A percentile compares a stretch with the other conserved stretches of the same genome.
These are phyloP conservation scores for Prinsepia uniflora DNA, from an alignment of 306 rosid genomes.

Conservation along the genomic window DNA sequence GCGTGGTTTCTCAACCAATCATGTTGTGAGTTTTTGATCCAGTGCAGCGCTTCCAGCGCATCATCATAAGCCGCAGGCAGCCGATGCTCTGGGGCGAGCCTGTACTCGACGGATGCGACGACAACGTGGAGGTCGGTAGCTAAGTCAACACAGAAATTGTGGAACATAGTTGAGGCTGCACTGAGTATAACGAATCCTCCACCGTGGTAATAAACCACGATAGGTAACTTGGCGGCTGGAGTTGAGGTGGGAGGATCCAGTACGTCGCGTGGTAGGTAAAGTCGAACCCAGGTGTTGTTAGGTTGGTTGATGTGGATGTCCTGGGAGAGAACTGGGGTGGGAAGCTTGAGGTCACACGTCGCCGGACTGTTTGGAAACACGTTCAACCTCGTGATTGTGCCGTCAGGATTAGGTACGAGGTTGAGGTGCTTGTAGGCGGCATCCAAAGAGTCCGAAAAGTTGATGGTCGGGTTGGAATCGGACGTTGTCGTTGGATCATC, in stretches of 20 bases:
- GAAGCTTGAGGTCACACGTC: slow-evolving; percentile 29
- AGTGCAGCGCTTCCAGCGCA: slow-evolving; percentile 35
- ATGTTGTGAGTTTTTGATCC: slow-evolving; percentile 23
- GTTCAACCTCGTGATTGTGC: slow-evolving; percentile 34
- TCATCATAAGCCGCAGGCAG: slow-evolving; percentile 45
- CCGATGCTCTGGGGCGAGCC: slow-evolving; percentile 33
- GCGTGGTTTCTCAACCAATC: slow-evolving; percentile 39
- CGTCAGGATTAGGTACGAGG: slow-evolving; percentile 33
- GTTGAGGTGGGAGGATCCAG: slow-evolving; percentile 11
- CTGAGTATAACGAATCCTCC: slow-evolving; percentile 36
- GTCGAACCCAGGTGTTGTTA: slow-evolving; percentile 34
- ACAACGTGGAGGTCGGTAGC: slow-evolving; percentile 24
- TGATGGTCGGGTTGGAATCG: neutral
- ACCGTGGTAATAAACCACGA: slow-evolving; percentile 41
- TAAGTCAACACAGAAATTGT: slow-evolving; percentile 24
- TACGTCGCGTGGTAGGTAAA: slow-evolving; percentile 36
- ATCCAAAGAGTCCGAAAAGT: slow-evolving; percentile 21
- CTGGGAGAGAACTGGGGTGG: slow-evolving; percentile 35
- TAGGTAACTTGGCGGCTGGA: slow-evolving; percentile 27
- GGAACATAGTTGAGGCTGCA: slow-evolving; percentile 29
- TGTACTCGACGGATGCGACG: slow-evolving; percentile 32
- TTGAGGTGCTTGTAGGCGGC: slow-evolving; percentile 9
- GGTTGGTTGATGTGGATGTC: slow-evolving; percentile 38
- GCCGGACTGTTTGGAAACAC: slow-evolving; percentile 29
- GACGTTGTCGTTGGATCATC: neutral